Evolutionary conservation across 2,329 filamentous ascomycete species (phyloP).

Genomic region (Fusarium sp.): DNA sequence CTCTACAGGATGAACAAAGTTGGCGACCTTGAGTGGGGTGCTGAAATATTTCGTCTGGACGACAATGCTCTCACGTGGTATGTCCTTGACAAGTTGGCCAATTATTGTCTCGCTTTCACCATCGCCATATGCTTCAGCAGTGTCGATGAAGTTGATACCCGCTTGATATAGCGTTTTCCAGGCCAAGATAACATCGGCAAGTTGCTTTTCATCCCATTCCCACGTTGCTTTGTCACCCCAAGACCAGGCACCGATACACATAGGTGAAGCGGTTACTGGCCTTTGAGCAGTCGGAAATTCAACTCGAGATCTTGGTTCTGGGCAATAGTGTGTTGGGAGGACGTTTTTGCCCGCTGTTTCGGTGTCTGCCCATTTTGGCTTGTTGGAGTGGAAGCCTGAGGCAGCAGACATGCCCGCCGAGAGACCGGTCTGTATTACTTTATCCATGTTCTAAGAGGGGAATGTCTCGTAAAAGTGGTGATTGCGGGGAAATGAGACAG

Average conservation of each 20-base stretch:
- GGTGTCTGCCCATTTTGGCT: conserved; percentile 16
- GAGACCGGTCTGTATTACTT: background rate
- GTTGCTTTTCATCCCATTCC: conserved; percentile 10
- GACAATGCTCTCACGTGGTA: conserved; percentile 8
- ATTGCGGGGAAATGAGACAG: accelerated
- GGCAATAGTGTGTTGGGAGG: background rate
- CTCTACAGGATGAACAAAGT: conserved; percentile 4
- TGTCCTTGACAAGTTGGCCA: background rate
- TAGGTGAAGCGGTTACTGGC: background rate
- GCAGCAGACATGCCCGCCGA: conserved; percentile 5
- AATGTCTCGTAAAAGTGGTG: background rate
- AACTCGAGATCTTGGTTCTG: background rate
- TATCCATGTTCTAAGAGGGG: background rate
- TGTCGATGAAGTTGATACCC: conserved; percentile 26
- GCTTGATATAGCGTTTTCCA: conserved; percentile 22
- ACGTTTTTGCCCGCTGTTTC: conserved; percentile 6
- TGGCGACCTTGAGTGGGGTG: conserved; percentile 1
- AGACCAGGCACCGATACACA: conserved; percentile 1
- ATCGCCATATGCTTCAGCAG: background rate
- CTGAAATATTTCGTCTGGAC: conserved; percentile 27
- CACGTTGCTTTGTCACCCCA: conserved; percentile 25
- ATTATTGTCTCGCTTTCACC: conserved; percentile 24
- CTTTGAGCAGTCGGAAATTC: background rate
- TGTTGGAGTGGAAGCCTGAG: background rate
- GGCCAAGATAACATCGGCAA: conserved; percentile 1